Base-by-base conservation (phyloP, 2,329 filamentous ascomycete species). In the Epichloe bromicola region DNA sequence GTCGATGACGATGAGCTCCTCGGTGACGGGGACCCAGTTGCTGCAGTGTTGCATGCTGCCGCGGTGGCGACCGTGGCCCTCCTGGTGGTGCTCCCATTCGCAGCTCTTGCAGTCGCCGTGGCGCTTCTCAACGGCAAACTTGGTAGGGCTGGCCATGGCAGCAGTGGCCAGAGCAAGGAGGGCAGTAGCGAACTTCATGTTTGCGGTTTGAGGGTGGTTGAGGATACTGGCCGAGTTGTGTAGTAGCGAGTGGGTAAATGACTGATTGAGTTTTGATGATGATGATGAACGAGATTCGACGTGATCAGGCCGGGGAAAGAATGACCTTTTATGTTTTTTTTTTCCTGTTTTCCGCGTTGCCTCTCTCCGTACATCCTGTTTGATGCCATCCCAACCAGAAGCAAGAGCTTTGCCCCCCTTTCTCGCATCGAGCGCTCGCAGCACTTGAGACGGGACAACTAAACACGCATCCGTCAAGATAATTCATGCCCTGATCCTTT, bases 121-220 rank as follows among this genome's bases (percentile, higher is more conserved):
- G 34, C 30, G 41, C 34, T 36, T 15, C 12, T 49, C 20, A 11
- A 20, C 7, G 20, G 23, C 17, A 19, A 23, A 5, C 5, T 23
- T 34, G 43, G 17, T 36, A 15, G 49, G 49, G 43, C 15, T 44
- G 49, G 49, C 37, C 19, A 51, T 33, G 49, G 43, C 49, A 12
- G 49, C 49, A 17, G 49, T 42, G 26, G 43, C 49, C 3, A 51
- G 17, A 36, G 49, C 42, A 15, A 51, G 11, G 37, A 46, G 36
- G 36, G 43, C 49, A 30, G 37, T 41, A 30, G 43, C 43, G 43
- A 46, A 51, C 43, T 51, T 51, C 49, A 51, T 51, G 11, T 34
- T 42, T 4, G 43, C 42, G 43, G 17, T 30, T 37, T 3, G 23
- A 15, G 33, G 17, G 7, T 41, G 38, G 20, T 17, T 23, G 23